phyloP scores from a whole-genome alignment of 352 stramenopile genomes.

The Pythium utonaiense region DNA sequence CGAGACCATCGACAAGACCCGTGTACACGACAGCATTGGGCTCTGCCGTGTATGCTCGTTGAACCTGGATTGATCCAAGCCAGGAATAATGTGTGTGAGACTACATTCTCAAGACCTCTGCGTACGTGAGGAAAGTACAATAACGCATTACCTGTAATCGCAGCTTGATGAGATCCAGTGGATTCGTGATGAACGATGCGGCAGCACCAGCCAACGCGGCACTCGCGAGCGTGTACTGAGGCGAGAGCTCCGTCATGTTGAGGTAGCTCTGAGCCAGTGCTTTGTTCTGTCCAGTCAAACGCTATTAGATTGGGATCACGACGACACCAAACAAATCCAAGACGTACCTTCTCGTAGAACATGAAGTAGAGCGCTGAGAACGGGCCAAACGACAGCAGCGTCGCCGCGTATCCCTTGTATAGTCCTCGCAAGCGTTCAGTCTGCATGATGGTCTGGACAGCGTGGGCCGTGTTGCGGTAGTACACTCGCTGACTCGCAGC shows the following conservation, averaged over 20 bases:
- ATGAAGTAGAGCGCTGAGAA: conserved; percentile 98
- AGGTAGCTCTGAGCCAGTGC: conserved; percentile 42
- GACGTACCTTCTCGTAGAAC: conserved; percentile 92
- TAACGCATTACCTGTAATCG: conserved; percentile 95
- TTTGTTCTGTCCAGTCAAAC: conserved; percentile 43
- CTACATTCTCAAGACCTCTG: no score
- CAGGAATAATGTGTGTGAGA: no score
- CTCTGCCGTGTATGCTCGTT: conserved; percentile 41
- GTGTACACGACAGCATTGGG: conserved; percentile 35
- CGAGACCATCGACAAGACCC: conserved; percentile 86
- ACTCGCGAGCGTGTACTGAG: conserved; percentile 59
- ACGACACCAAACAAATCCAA: not conserved
- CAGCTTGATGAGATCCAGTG: conserved; percentile 96
- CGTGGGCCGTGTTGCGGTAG: conserved; percentile 92
- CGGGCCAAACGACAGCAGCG: conserved; percentile 94
- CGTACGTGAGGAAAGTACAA: no score
- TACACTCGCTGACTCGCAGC: conserved; percentile 35
- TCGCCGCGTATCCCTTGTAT: conserved; percentile 95
- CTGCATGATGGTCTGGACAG: conserved; percentile 86
- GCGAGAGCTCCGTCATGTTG: conserved; percentile 38
- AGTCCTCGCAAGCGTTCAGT: conserved; percentile 89
- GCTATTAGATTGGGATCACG: no score
- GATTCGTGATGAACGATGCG: conserved; percentile 96
- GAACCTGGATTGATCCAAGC: conserved; percentile 38
- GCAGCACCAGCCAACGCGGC: conserved; percentile 84